Base-by-base conservation (phyloP, 2,329 filamentous ascomycete genomes). In the Curvularia sp. region DNA sequence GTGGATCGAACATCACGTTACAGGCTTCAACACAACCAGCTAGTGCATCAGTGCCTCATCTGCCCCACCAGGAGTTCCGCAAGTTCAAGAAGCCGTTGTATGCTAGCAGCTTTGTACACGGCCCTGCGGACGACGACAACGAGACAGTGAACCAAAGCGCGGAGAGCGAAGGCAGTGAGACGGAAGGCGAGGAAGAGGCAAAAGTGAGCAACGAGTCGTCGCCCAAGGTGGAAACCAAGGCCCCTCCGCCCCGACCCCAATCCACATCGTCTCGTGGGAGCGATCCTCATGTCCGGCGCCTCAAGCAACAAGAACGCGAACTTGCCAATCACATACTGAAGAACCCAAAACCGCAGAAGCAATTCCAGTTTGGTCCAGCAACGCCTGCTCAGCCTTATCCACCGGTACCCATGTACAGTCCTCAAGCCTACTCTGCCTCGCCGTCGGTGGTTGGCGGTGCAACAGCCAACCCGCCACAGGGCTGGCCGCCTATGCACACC, bases 241-340 rank as follows among this genome's bases (percentile, higher is more conserved):
- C 61, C 18, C 54, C 62, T 24, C 69, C 69, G 50, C 66, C 68
- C 20, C 67, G 64, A 39, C 47, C 61, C 8, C 68, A 71, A 12
- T 62, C 66, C 33, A 22, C 69, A 28, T 60, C 67, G 18, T 68
- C 71, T n/a, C 60, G 53, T 49, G 63, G 65, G 20, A 70, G 63
- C 53, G 70, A 76, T 55, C 57, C 60, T 18, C 69, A 74, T 42
- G 63, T 62, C 30, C 61, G 64, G 43, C 71, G 73, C 48, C 65
- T 75, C 7, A 65, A 62, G 52, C 60, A 69, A 26, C 75, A 75
- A 55, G 73, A 77, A 51, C 68, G 68, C 44, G 70, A 75, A 30
- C 59, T 75, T n/a, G 65, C 69, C 30, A 68, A 71, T 44, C 75
- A 78, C 53, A 62, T 77, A 13, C 58, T 77, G 8, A 72, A 77